Conservation (phyloP, 179 eudicot species). For the Silene coronaria region DNA sequence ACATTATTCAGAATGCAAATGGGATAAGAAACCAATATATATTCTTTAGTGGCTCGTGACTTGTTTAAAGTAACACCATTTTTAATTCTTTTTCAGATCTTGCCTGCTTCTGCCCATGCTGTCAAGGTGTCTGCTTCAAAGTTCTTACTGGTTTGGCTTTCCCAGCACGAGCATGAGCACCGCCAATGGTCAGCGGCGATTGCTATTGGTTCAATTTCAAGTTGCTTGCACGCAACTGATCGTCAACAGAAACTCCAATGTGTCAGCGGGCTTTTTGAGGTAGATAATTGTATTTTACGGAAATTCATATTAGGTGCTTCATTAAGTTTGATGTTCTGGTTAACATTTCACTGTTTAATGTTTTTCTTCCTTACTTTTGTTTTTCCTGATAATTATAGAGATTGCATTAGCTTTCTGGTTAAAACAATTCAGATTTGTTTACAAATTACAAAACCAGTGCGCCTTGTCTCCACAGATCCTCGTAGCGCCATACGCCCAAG, state of each 20-base stretch:
- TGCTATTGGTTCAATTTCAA: constrained; percentile 77
- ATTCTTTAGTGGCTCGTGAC: background rate
- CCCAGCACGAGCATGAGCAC: constrained; percentile 83
- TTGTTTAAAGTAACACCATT: background rate
- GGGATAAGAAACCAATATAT: no score
- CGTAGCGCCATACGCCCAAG: no score
- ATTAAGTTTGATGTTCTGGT: background rate
- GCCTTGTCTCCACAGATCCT: no score
- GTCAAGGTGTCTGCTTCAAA: constrained; percentile 68
- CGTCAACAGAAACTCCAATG: constrained; percentile 59
- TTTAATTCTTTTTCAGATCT: constrained; percentile 39
- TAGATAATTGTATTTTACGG: constrained; percentile 19
- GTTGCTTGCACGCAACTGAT: constrained; percentile 76
- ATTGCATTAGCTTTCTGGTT: background rate
- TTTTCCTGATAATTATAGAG: background rate
- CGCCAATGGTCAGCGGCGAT: constrained; percentile 99
- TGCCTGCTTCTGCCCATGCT: constrained; percentile 76
- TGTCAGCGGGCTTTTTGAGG: constrained; percentile 74
- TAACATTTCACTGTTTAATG: background rate
- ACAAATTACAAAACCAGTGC: background rate
- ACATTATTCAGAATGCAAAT: no score
- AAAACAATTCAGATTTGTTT: background rate
- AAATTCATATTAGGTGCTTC: background rate
- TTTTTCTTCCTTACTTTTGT: background rate
- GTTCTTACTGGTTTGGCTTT: constrained; percentile 72